Base-by-base conservation (phyloP, 805 yeast species). In the Ogataea philodendri region DNA sequence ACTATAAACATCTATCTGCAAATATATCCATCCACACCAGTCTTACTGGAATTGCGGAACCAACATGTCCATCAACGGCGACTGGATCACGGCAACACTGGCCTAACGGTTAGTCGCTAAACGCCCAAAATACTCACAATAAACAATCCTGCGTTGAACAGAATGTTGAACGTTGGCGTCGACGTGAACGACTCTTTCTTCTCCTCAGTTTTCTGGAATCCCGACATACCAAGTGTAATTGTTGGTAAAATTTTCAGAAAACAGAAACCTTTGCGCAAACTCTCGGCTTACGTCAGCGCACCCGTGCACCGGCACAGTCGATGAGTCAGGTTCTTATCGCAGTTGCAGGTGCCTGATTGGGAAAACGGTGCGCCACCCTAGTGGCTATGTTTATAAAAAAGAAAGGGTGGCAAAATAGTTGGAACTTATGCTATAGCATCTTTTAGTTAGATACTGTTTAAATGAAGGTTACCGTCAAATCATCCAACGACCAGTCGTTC, bases 51-150 rank as follows among this genome's bases (percentile, higher is more conserved):
- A 49, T 49, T 83, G 90, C 34, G 93, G 93, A 52, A 82, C 88
- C 65, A 84, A 65, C 76, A 81, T 74, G 39, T 83, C 90, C 85
- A 81, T 81, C 53, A 81, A 63, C 49, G 89, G 82, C 30, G 88
- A 80, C 66, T 81, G 86, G 49, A 84, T 75, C 60, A 84, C 75
- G 15, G 78, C 76, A 48, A 82, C 84, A 58, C 93, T 93, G 30
- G 83, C 76, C 67, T 63, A 38, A 15, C 11, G 22, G 46, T 46
- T 41, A 44, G 49, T 43, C n/a, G 40, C 11, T 10, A 3, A 15
- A 8, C 17, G 14, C 19, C 3, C 14, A 20, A 19, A 10, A 8
- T 23, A 57, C 62, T 37, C 57, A 63, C 69, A 39, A 73, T 74
- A 54, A 84, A 84, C 43, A 82, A 67, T 24, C 68, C 70, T 41